A percentile compares a stretch with the other conserved stretches of the same genome.
Conservation (phyloP, 2,329 filamentous ascomycete species). For the Plectosphaerella plurivora region DNA sequence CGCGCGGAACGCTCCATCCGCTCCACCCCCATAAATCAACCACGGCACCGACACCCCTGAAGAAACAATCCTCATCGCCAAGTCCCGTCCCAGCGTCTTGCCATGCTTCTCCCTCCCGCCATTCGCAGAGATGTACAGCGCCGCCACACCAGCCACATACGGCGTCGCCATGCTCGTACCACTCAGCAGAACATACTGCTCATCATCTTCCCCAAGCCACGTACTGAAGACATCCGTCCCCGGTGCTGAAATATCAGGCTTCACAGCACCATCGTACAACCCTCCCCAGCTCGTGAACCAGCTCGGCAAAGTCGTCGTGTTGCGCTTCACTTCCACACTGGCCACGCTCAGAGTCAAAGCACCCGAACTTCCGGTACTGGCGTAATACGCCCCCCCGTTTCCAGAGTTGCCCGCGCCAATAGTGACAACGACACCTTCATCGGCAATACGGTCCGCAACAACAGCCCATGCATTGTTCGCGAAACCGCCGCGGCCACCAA, state of each 20-base stretch:
- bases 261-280: conserved; percentile 23
- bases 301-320: conserved; percentile 17
- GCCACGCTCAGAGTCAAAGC: conserved; percentile 33
- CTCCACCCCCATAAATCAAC: background rate
- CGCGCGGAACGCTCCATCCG: conserved; percentile 11
- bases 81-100: conserved; percentile 22
- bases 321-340: conserved; percentile 22
- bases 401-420: conserved; percentile 37
- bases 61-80: conserved; percentile 27
- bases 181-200: conserved; percentile 31
- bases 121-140: conserved; percentile 25
- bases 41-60: conserved; percentile 16
- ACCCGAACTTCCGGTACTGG: conserved; percentile 30
- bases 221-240: conserved; percentile 36
- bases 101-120: conserved; percentile 26
- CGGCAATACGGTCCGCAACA: conserved; percentile 33
- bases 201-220: conserved; percentile 16
- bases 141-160: conserved; percentile 37
- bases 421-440: conserved; percentile 34
- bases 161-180: conserved; percentile 47
- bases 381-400: conserved; percentile 30
- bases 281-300: conserved; percentile 38
- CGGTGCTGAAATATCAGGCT: conserved; percentile 37
- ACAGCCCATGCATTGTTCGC: conserved; percentile 29
- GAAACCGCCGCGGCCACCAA: conserved; percentile 18